Conservation (phyloP, 768 basidiomycete genomes). For the Lentinula edodes region DNA sequence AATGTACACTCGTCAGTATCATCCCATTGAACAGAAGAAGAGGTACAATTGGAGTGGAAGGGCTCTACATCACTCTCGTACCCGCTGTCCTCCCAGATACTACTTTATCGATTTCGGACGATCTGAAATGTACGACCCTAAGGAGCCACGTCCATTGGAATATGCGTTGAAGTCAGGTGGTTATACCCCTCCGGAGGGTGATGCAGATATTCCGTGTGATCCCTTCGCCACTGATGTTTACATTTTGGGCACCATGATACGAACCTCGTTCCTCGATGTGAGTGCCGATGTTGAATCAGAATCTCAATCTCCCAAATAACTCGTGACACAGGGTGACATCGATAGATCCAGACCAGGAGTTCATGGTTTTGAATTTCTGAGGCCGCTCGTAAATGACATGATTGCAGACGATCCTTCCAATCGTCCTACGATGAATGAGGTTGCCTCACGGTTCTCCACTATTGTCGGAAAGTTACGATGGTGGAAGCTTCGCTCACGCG, state of each 20-base stretch:
- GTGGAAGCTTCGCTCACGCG: slow-evolving; percentile 17
- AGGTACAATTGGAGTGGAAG: slow-evolving; percentile 1
- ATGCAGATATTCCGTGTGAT: no score
- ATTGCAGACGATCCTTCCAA: slow-evolving; percentile 12
- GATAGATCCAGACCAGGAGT: background rate
- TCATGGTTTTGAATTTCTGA: slow-evolving; percentile 14
- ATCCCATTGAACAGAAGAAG: background rate
- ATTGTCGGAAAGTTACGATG: slow-evolving; percentile 1
- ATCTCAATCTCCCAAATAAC: background rate
- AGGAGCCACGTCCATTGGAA: no score
- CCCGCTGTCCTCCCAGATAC: background rate
- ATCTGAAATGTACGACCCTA: no score
- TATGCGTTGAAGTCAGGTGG: slow-evolving; percentile 13
- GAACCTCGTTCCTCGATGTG: slow-evolving; percentile 9
- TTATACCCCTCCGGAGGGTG: slow-evolving; percentile 6
- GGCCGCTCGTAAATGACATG: slow-evolving; percentile 17
- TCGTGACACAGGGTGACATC: background rate
- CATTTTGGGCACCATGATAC: slow-evolving; percentile 4
- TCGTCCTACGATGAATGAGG: slow-evolving; percentile 15
- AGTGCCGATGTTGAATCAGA: background rate
- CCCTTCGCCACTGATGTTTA: no score
- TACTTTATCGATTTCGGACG: no score
- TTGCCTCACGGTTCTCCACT: slow-evolving; percentile 6
- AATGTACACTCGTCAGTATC: background rate
- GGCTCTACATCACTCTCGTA: slow-evolving; percentile 18